Percentiles rank a stretch among this genome's conserved stretches.
Conservation (phyloP, 2,329 filamentous ascomycete genomes). For the Karstenula rhodostoma region DNA sequence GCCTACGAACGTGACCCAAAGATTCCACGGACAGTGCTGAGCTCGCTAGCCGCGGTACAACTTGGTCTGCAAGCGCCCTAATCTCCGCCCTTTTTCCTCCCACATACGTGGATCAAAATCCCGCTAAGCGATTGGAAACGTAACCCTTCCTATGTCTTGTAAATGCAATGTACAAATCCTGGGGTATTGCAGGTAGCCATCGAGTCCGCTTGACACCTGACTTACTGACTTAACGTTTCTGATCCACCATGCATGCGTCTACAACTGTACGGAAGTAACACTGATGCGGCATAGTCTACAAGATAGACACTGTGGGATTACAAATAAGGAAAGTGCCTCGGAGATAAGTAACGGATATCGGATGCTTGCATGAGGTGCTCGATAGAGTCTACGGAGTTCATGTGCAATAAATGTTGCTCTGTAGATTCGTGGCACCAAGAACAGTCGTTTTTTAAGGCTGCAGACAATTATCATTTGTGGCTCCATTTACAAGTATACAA, state of each 20-base stretch:
- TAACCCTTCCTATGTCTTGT: neutral
- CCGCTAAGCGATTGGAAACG: neutral
- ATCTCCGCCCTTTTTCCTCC: neutral
- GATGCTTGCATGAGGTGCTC: neutral
- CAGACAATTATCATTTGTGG: too few relatives aligned
- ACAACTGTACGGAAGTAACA: neutral
- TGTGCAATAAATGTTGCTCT: too few relatives aligned
- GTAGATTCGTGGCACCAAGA: too few relatives aligned
- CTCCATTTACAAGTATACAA: too few relatives aligned
- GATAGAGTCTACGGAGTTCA: neutral
- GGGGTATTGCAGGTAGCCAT: neutral
- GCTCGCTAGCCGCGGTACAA: neutral
- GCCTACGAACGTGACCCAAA: neutral
- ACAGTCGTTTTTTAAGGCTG: too few relatives aligned
- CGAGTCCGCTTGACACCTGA: neutral
- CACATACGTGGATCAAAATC: neutral
- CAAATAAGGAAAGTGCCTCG: slow-evolving; percentile 13
- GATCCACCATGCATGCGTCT: slow-evolving; percentile 1
- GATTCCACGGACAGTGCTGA: neutral
- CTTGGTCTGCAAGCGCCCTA: neutral
- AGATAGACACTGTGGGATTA: neutral
- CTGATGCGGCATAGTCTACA: slow-evolving; percentile 3
- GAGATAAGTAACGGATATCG: slow-evolving; percentile 14
- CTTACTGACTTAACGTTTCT: neutral
- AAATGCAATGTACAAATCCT: neutral